These are phyloP conservation scores for Fusarium keratoplasticum DNA, from an alignment of 2,329 filamentous ascomycete genomes.

Conservation along the genomic window DNA sequence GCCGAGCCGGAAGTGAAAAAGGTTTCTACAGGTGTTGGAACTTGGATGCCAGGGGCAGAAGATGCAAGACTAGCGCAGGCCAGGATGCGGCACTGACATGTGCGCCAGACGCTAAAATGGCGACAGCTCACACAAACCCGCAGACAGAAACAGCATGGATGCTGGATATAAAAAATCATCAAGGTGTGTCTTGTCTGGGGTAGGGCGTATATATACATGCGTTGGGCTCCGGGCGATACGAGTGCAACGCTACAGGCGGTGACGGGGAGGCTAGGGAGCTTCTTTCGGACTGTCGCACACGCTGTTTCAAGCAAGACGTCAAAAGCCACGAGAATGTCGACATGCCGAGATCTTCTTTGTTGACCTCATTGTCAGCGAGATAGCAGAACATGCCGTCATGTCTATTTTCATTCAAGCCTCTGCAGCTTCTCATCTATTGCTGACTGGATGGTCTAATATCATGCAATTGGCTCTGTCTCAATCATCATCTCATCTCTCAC, in stretches of 20 bases:
- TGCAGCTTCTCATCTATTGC: background rate
- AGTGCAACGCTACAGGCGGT: background rate
- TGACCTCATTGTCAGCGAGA: slow-evolving; percentile 24
- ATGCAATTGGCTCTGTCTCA: background rate
- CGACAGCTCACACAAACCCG: slow-evolving; percentile 17
- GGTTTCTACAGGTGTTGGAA: background rate
- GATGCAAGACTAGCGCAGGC: slow-evolving; percentile 33
- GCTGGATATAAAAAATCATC: slow-evolving; percentile 10
- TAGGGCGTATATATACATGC: background rate
- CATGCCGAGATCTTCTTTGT: slow-evolving; percentile 28
- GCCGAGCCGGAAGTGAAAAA: slow-evolving; percentile 6
- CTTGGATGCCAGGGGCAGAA: slow-evolving; percentile 26
- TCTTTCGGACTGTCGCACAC: slow-evolving; percentile 12
- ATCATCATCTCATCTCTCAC: slow-evolving; percentile 24
- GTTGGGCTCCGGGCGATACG: background rate
- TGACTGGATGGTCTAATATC: slow-evolving; percentile 1
- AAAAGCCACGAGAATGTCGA: slow-evolving; percentile 45
- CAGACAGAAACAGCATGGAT: background rate
- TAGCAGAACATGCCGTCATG: slow-evolving; percentile 6
- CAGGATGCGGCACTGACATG: slow-evolving; percentile 25
- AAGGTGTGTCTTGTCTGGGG: background rate
- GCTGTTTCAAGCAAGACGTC: slow-evolving; percentile 32
- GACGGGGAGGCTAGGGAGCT: background rate
- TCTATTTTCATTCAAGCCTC: background rate
- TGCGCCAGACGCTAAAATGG: slow-evolving; percentile 35